These are phyloP conservation scores for Isabelozyma pseudorhagii DNA, from an alignment of 805 yeast species.

Conservation along the genomic window DNA sequence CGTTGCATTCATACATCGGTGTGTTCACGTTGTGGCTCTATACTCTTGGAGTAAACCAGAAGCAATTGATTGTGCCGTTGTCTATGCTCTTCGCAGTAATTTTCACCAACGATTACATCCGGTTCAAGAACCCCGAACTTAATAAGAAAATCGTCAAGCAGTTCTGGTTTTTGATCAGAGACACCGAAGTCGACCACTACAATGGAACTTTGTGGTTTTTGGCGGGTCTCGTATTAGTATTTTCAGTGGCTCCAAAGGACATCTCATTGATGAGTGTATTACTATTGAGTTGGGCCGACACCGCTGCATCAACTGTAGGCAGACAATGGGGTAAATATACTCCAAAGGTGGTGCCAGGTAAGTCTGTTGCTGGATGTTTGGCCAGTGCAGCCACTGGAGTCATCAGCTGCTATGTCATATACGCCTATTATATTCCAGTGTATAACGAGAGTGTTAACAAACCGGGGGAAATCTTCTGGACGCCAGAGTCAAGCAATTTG, in stretches of 20 bases:
- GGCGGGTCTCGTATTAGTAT: conserved; percentile 72
- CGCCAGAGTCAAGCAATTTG: conserved; percentile 55
- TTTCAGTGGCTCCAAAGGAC: conserved; percentile 72
- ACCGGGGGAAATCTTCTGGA: conserved; percentile 65
- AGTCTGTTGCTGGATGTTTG: conserved; percentile 84
- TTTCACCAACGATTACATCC: conserved; percentile 60
- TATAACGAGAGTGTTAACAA: conserved; percentile 48
- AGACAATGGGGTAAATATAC: conserved; percentile 81
- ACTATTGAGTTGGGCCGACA: conserved; percentile 93
- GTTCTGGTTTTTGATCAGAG: conserved; percentile 84
- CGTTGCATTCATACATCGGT: conserved; percentile 87
- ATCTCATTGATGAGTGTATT: conserved; percentile 72
- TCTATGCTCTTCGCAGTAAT: conserved; percentile 53
- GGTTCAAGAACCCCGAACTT: conserved; percentile 60
- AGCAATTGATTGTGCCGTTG: conserved; percentile 60
- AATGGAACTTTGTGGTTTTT: conserved; percentile 91
- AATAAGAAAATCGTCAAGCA: conserved; percentile 63
- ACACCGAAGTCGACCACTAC: conserved; percentile 62
- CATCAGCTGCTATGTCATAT: conserved; percentile 60
- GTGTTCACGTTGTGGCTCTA: conserved; percentile 74
- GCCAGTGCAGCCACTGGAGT: conserved; percentile 83
- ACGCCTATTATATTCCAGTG: conserved; percentile 69
- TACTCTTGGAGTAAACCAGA: conserved; percentile 53
- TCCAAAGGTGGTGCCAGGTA: conserved; percentile 68
- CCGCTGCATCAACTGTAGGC: conserved; percentile 94